Conservation (phyloP, 306 rosid species). For the Oxytropis ochrocephala region DNA sequence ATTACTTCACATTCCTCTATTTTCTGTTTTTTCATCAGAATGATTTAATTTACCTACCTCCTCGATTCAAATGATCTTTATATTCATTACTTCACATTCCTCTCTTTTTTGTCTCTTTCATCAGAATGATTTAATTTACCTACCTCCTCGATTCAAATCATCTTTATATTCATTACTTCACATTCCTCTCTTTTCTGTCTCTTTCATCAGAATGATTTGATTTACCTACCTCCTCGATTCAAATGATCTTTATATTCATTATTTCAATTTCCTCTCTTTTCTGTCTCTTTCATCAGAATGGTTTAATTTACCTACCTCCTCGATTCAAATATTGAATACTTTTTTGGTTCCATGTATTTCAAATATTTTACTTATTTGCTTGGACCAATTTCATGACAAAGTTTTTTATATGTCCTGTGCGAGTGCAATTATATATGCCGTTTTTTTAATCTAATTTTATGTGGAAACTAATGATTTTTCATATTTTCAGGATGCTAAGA, state of each 20-base stretch:
- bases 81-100: background rate
- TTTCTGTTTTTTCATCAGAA: background rate
- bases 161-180: background rate
- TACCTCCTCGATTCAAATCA: background rate
- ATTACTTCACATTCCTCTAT: background rate
- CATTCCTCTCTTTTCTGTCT: background rate
- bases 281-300: background rate
- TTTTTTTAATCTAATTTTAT: slow-evolving; percentile 1
- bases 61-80: background rate
- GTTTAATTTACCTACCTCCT: background rate
- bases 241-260: background rate
- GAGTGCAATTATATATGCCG: background rate
- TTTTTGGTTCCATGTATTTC: background rate
- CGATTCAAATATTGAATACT: background rate
- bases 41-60: slow-evolving; percentile 1
- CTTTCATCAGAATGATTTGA: background rate
- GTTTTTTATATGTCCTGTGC: background rate
- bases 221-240: background rate
- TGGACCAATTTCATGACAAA: background rate
- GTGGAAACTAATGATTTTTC: slow-evolving; percentile 4
- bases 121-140: background rate
- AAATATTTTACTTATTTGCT: background rate
- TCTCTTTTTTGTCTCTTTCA: background rate
- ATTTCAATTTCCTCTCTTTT: background rate
- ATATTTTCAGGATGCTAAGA: slow-evolving; percentile 87